Conservation (phyloP, 345 rosid species). For the Microcos paniculata region DNA sequence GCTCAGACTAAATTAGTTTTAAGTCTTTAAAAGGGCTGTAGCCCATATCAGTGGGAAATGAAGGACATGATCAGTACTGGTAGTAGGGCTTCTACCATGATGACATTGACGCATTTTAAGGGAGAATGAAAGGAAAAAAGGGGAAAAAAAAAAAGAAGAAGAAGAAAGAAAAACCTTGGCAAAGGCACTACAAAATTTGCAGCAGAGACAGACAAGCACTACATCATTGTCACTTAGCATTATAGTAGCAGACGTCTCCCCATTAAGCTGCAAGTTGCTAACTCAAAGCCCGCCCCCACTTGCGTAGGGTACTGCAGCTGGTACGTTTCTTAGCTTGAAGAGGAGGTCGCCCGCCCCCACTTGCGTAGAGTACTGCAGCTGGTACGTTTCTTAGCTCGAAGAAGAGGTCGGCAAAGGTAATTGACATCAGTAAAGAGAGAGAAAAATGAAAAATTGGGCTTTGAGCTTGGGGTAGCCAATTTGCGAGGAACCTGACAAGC, state of each 20-base stretch:
- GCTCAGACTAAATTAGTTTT: no score
- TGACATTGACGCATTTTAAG: not conserved
- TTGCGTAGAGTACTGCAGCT: no score
- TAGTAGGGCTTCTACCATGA: not conserved
- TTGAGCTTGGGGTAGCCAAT: not conserved
- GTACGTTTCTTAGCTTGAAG: not conserved
- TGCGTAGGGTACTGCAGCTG: not conserved
- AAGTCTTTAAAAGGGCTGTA: no score
- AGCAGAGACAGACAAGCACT: not conserved
- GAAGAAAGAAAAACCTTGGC: no score
- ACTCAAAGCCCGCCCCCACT: not conserved
- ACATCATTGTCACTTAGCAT: not conserved
- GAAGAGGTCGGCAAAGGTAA: no score
- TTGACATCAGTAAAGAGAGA: no score
- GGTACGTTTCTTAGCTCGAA: no score
- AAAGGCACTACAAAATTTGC: not conserved
- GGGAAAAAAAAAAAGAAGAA: no score
- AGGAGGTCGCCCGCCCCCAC: not conserved
- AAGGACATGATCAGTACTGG: no score
- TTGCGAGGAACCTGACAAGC: no score
- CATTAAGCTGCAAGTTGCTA: not conserved
- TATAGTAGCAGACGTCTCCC: not conserved
- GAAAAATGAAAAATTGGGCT: not conserved
- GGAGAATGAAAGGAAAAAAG: not conserved
- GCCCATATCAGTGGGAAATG: no score